Conservation (phyloP, 345 rosid genomes). For the Brassica carinata region DNA sequence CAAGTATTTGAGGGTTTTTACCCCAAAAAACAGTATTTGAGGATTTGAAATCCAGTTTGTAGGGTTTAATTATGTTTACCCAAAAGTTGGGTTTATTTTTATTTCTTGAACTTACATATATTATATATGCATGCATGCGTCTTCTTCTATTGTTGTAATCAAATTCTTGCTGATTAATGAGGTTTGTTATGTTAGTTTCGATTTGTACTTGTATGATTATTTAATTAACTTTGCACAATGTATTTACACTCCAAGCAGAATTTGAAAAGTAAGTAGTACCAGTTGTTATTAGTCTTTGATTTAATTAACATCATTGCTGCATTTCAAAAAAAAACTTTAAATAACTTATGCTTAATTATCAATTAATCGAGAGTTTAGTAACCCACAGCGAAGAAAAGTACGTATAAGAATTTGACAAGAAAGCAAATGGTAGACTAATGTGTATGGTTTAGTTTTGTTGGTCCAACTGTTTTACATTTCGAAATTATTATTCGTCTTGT, state of each 20-base stretch:
- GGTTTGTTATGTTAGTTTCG: conserved; percentile 12
- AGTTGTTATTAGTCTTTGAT: neutral
- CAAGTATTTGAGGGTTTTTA: neutral
- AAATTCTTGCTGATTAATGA: conserved; percentile 36
- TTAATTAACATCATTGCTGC: neutral
- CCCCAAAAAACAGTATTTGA: neutral
- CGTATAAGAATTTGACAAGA: neutral
- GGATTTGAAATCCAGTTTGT: conserved; percentile 14
- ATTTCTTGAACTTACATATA: conserved; percentile 33
- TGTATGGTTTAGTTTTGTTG: neutral
- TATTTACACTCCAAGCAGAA: neutral
- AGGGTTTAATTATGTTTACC: conserved; percentile 13
- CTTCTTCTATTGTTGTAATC: conserved; percentile 34
- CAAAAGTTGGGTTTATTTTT: conserved; percentile 28
- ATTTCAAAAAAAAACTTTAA: too few species aligned
- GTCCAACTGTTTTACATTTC: neutral
- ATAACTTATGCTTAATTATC: too few species aligned
- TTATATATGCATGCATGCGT: conserved; percentile 23
- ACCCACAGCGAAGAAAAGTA: neutral
- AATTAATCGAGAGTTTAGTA: neutral
- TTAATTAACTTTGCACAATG: neutral
- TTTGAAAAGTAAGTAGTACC: neutral
- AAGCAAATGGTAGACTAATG: neutral
- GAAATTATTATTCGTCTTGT: neutral
- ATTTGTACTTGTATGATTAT: neutral